phyloP scores from a whole-genome alignment of 1,139 yeast genomes.

The Wickerhamomyces sp. region DNA sequence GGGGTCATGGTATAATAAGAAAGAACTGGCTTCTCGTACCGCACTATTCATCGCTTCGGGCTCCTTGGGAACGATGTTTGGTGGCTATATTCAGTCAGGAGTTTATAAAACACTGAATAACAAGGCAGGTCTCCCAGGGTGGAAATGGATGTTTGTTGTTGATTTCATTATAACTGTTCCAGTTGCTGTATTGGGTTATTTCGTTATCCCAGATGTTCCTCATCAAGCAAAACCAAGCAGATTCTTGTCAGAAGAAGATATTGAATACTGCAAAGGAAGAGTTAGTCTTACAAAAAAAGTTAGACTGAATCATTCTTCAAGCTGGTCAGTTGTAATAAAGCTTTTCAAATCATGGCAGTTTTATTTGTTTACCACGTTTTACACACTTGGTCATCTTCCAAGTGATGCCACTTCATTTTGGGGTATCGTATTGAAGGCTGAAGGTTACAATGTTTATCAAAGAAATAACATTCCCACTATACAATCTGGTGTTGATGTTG shows the following conservation, averaged over 20 bases:
- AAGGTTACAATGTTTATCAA: constrained; percentile 3
- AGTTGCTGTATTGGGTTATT: constrained; percentile 2
- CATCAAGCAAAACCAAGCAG: constrained; percentile 1
- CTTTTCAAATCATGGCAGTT: constrained; percentile 5
- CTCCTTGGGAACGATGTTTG: constrained; percentile 30
- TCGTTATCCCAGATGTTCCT: constrained; percentile 4
- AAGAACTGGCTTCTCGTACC: constrained; percentile 24
- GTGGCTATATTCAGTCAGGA: constrained; percentile 35
- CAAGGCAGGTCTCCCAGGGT: constrained; percentile 27
- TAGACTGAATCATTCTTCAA: neutral
- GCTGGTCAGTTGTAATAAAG: neutral
- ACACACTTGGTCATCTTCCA: constrained; percentile 1
- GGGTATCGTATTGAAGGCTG: constrained; percentile 2
- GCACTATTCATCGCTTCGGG: constrained; percentile 27
- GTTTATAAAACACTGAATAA: constrained; percentile 25
- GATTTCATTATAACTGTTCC: constrained; percentile 43
- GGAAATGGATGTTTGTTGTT: constrained; percentile 35
- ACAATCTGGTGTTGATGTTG: constrained; percentile 1
- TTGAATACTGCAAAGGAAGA: constrained; percentile 3
- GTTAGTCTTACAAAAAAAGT: constrained; percentile 1
- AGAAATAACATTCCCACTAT: constrained; percentile 5
- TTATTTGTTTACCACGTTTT: constrained; percentile 1
- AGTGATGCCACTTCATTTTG: neutral
- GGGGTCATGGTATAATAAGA: constrained; percentile 30
- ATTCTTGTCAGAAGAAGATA: constrained; percentile 2